phyloP scores from a whole-genome alignment of 2,329 filamentous ascomycete genomes.

The Xylariaceae sp. region DNA sequence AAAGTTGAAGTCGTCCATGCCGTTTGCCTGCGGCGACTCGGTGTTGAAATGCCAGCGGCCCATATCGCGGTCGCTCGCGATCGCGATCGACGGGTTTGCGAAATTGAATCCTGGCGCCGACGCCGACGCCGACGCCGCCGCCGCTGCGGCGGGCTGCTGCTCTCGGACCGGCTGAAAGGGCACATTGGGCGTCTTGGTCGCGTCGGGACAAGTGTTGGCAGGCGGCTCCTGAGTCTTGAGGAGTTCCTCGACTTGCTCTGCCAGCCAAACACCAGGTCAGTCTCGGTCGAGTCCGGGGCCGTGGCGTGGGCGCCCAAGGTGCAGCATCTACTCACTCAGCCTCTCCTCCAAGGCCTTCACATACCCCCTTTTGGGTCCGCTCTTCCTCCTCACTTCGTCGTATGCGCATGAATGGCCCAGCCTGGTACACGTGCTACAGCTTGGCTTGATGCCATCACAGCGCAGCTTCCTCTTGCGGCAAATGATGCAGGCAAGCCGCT shows the following conservation, averaged over 20 bases:
- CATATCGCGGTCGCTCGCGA: constrained; percentile 39
- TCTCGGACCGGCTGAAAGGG: constrained; percentile 26
- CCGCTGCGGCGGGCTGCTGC: constrained; percentile 24
- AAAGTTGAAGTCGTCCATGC: constrained; percentile 53
- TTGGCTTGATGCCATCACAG: constrained; percentile 78
- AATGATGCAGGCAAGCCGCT: constrained; percentile 89
- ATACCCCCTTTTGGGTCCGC: constrained; percentile 88
- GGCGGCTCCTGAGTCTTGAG: constrained; percentile 68
- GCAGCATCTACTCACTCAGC: constrained; percentile 65
- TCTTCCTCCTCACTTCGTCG: constrained; percentile 89
- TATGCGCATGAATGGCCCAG: constrained; percentile 82
- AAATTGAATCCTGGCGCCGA: constrained; percentile 39
- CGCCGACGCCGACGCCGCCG: too few species aligned
- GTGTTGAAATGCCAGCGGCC: constrained; percentile 49
- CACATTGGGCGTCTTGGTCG: constrained; percentile 27
- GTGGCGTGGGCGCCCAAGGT: background rate
- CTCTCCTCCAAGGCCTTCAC: constrained; percentile 91
- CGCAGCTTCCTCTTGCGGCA: constrained; percentile 88
- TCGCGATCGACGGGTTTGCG: constrained; percentile 38
- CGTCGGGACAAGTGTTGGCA: constrained; percentile 26
- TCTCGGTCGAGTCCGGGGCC: constrained; percentile 1
- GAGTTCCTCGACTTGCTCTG: constrained; percentile 88
- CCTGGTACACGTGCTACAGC: constrained; percentile 82
- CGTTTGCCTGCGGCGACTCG: constrained; percentile 39
- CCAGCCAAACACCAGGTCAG: constrained; percentile 14